Percentiles rank a stretch among this genome's conserved stretches.
phyloP scores from a whole-genome alignment of 176 grass and related monocot genomes.

The Microstegium vimineum region DNA sequence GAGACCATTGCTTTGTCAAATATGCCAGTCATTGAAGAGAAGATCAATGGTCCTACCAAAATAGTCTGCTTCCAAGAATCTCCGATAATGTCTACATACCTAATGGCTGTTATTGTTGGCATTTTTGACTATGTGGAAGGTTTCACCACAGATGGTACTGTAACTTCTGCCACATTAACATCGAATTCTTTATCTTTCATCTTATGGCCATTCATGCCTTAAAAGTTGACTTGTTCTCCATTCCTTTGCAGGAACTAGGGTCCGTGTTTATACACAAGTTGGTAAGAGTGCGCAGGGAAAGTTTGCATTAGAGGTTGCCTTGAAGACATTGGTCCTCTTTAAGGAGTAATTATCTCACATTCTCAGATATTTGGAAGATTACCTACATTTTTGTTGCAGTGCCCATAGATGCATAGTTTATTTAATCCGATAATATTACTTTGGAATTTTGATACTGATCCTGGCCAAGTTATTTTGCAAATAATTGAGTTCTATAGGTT shows the following conservation, averaged over 20 bases:
- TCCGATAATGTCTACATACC: constrained; percentile 97
- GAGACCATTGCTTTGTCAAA: constrained; percentile 85
- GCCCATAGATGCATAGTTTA: background rate
- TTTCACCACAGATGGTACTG: constrained; percentile 72
- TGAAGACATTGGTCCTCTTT: constrained; percentile 93
- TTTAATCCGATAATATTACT: background rate
- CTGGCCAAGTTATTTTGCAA: constrained; percentile 3
- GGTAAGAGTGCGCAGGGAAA: constrained; percentile 87
- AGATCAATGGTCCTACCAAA: constrained; percentile 69
- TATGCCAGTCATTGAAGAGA: constrained; percentile 88
- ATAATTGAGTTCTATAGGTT: background rate
- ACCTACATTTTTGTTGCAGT: background rate
- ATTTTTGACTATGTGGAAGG: constrained; percentile 88
- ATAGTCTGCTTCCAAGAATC: constrained; percentile 74
- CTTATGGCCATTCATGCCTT: constrained; percentile 11
- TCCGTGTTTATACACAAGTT: constrained; percentile 91
- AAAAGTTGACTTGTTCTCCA: background rate
- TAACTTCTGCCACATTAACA: constrained; percentile 4
- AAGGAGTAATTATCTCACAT: constrained; percentile 66
- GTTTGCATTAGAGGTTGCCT: constrained; percentile 87
- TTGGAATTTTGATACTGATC: background rate
- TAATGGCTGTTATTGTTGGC: constrained; percentile 86
- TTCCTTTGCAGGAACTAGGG: constrained; percentile 57
- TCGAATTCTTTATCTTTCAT: background rate
- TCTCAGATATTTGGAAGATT: constrained; percentile 14